Evolutionary conservation across 2,329 filamentous ascomycete species (phyloP), one percentile per base, ranked within the genome.

Genomic region (Exophiala sp.): DNA sequence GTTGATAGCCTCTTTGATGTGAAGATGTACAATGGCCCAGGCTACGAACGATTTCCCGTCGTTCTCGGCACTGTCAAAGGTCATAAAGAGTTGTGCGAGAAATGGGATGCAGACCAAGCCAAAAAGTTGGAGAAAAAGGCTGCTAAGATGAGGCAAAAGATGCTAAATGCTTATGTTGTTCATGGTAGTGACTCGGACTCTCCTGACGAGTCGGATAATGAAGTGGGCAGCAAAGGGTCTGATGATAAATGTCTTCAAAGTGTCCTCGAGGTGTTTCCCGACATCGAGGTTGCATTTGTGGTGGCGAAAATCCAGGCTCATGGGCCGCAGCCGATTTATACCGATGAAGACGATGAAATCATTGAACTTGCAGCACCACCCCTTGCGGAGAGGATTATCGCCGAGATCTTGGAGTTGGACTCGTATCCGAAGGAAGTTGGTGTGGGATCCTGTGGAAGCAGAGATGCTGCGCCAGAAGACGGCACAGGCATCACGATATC

Each of bases 221-320:
- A 52, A 7, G 43, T 16, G n/a, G 32, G 42, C 2, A 14, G 18
- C 21, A 43, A n/a, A 42, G 42, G 16, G 3, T 36, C 36, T 21
- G 52, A 60, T 35, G 39, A 57, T 10, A 18, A 48, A 36, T 65
- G 69, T 46, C 63, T 77, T 14, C 57, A 61, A 7, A 63, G 66
- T n/a, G 62, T 79, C 14, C 35, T 73, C 3, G 63, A 65, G 9
- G 60, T 79, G 7, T 78, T 80, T 50, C 78, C 78, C 7, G 75
- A 74, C 45, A 75, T 79, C 38, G 72, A 71, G 50, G 69, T 65
- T 18, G 63, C 71, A 9, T 71, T 75, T 60, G 69, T 78, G 18
- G 60, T 44, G 40, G 44, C 50, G 32, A 57, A 55, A 35, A 56
- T 63, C 35, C 42, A 43, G 39, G 24, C 32, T 12, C 21, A 24